phyloP scores from a whole-genome alignment of 805 yeast genomes.

The Priceomyces haplophilus region DNA sequence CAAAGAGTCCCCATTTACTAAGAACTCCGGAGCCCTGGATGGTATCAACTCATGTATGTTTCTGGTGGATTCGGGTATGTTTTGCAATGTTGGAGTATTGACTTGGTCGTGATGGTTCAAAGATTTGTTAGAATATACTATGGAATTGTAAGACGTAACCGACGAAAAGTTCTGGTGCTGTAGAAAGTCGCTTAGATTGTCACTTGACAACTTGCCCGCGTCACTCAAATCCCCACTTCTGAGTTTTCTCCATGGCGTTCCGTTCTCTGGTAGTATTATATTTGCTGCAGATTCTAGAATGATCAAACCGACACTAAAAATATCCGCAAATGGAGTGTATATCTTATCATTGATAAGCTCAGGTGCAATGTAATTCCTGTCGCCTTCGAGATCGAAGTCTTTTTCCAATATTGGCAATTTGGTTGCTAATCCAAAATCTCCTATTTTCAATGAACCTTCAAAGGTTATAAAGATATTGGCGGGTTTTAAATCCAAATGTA shows the following conservation, averaged over 20 bases:
- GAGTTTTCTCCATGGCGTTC: conserved; percentile 92
- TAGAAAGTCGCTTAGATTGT: conserved; percentile 42
- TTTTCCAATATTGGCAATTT: conserved; percentile 63
- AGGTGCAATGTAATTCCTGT: conserved; percentile 96
- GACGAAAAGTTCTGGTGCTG: conserved; percentile 36
- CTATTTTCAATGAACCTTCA: conserved; percentile 91
- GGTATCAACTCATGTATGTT: conserved; percentile 49
- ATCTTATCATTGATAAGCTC: conserved; percentile 80
- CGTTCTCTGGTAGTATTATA: conserved; percentile 91
- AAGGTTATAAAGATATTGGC: conserved; percentile 92
- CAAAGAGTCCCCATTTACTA: conserved; percentile 50
- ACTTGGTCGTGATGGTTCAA: conserved; percentile 4
- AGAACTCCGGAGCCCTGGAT: conserved; percentile 82
- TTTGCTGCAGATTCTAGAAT: conserved; percentile 96
- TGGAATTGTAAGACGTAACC: conserved; percentile 30
- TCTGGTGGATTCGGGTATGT: conserved; percentile 4
- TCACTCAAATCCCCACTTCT: conserved; percentile 94
- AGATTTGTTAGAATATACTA: conserved; percentile 7
- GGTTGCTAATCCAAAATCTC: conserved; percentile 95
- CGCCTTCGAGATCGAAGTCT: conserved; percentile 91
- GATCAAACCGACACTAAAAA: conserved; percentile 89
- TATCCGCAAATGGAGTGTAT: conserved; percentile 90
- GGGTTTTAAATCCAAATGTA: conserved; percentile 92
- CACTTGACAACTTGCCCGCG: conserved; percentile 76
- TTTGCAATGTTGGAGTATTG: not conserved